Conservation (phyloP, 2,329 filamentous ascomycete species). For the Colletotrichum tropicicola region DNA sequence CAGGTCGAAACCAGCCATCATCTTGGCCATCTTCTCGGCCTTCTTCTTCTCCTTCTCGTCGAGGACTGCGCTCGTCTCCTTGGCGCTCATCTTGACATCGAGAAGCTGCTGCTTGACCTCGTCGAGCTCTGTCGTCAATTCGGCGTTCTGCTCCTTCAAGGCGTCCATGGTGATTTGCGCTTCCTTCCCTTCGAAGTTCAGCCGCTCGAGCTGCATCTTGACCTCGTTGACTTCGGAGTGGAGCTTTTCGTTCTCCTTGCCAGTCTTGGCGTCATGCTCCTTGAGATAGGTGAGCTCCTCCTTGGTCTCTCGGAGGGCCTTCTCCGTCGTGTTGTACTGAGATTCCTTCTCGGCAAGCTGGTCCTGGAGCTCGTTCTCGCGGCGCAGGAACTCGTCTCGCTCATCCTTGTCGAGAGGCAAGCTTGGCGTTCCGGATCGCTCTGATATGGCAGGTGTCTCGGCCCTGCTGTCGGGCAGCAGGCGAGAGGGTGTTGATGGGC, state of each 20-base stretch:
- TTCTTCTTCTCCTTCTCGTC: conserved; percentile 99
- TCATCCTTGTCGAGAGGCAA: conserved; percentile 94
- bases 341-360: conserved; percentile 94
- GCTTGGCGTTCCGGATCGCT: conserved; percentile 87
- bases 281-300: conserved; percentile 88
- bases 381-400: conserved; percentile 91
- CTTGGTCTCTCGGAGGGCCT: conserved; percentile 81
- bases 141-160: conserved; percentile 92
- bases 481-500: conserved; percentile 63
- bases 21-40: conserved; percentile 99
- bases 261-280: conserved; percentile 83
- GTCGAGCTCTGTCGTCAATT: conserved; percentile 91
- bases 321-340: conserved; percentile 80
- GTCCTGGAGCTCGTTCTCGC: conserved; percentile 97
- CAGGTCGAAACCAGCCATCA: conserved; percentile 99
- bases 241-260: conserved; percentile 90
- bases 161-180: conserved; percentile 97
- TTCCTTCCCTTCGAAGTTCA: conserved; percentile 96
- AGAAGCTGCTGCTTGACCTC: conserved; percentile 96
- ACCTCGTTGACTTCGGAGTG: conserved; percentile 89
- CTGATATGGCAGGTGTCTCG: conserved; percentile 74
- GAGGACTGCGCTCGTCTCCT: conserved; percentile 87
- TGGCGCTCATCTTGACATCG: conserved; percentile 95
- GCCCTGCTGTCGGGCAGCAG: conserved; percentile 65
- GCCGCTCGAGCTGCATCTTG: conserved; percentile 95